These are phyloP conservation scores for Teratosphaeria gauchensis DNA, from an alignment of 2,329 filamentous ascomycete genomes.

Conservation along the genomic window DNA sequence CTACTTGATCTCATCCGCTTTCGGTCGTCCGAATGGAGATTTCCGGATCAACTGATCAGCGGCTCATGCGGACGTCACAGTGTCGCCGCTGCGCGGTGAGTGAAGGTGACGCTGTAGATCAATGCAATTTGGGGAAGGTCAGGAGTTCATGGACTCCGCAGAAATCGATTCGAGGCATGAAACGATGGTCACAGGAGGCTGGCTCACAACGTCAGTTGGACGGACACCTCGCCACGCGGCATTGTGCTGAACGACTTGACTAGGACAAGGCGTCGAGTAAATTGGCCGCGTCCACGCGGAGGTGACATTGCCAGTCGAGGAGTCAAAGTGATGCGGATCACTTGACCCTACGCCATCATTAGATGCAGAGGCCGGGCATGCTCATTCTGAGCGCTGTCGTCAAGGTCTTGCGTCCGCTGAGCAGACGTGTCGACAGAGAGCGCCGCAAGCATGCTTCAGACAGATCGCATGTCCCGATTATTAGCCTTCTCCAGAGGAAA, in stretches of 20 bases:
- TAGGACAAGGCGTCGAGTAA: background rate
- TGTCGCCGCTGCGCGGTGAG: background rate
- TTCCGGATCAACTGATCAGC: background rate
- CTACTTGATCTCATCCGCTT: background rate
- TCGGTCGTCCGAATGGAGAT: background rate
- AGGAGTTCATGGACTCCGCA: slow-evolving; percentile 46
- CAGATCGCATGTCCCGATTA: too few relatives aligned
- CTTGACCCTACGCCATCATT: slow-evolving; percentile 66
- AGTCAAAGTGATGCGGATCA: slow-evolving; percentile 16
- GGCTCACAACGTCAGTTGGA: slow-evolving; percentile 3
- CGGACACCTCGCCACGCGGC: background rate
- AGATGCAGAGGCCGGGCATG: slow-evolving; percentile 54
- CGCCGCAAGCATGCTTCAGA: too few relatives aligned
- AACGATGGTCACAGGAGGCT: slow-evolving; percentile 46
- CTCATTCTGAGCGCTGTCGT: slow-evolving; percentile 64
- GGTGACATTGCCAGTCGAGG: slow-evolving; percentile 4
- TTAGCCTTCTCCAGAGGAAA: too few relatives aligned
- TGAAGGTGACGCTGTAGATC: slow-evolving; percentile 59
- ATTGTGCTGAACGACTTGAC: background rate
- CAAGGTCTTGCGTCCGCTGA: slow-evolving; percentile 59
- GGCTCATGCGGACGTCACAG: background rate
- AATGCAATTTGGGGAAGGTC: slow-evolving; percentile 57
- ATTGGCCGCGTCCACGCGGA: too few relatives aligned
- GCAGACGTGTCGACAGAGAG: slow-evolving; percentile 48
- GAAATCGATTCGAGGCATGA: slow-evolving; percentile 46